These are phyloP conservation scores for Suillus brevipes DNA, from an alignment of 768 basidiomycete species.

Conservation along the genomic window DNA sequence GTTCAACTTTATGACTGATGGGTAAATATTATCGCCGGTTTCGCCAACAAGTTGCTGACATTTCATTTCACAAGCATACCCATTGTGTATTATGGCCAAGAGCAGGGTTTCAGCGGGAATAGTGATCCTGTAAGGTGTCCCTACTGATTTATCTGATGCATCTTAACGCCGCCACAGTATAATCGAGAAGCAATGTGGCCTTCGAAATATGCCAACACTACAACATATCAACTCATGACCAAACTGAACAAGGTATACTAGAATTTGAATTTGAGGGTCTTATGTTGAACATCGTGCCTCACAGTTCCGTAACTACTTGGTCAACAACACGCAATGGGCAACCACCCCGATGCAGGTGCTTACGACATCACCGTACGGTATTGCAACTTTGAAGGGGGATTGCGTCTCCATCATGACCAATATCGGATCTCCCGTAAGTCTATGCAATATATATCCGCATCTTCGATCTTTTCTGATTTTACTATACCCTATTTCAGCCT, in stretches of 20 bases:
- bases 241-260: slow-evolving; percentile 55
- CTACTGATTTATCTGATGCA: slow-evolving; percentile 2
- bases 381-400: slow-evolving; percentile 66
- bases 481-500: slow-evolving; percentile 40
- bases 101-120: slow-evolving; percentile 65
- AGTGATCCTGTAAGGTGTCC: slow-evolving; percentile 57
- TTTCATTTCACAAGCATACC: slow-evolving; percentile 50
- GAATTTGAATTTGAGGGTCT: background rate
- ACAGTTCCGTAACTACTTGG: slow-evolving; percentile 66
- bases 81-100: slow-evolving; percentile 81
- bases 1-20: slow-evolving; percentile 75
- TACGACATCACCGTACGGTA: slow-evolving; percentile 46
- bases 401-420: slow-evolving; percentile 66
- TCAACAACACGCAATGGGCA: slow-evolving; percentile 53
- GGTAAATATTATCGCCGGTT: slow-evolving; percentile 31
- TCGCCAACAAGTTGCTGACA: background rate
- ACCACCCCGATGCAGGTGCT: slow-evolving; percentile 53
- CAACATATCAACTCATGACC: slow-evolving; percentile 56
- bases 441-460: background rate
- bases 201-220: slow-evolving; percentile 59
- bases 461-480: slow-evolving; percentile 2
- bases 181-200: slow-evolving; percentile 81
- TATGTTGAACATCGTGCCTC: background rate
- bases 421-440: slow-evolving; percentile 68
- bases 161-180: slow-evolving; percentile 37